Conservation (phyloP, 2,329 filamentous ascomycete species). For the Colletotrichum gloeosporioides region DNA sequence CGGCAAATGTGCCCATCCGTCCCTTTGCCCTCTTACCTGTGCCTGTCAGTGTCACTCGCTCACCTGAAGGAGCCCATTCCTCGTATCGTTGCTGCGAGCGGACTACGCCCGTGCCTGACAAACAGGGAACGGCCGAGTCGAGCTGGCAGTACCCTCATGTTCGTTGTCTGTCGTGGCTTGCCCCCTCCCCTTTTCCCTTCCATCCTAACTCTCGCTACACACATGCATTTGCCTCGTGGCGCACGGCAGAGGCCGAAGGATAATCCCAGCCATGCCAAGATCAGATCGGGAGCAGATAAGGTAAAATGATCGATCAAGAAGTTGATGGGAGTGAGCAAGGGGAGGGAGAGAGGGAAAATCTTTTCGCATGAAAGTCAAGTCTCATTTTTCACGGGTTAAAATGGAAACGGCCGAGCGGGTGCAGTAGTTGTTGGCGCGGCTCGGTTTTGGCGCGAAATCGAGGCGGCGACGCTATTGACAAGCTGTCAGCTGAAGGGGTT, state of each 20-base stretch:
- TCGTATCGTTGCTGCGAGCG: neutral
- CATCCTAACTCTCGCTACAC: neutral
- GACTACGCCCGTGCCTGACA: neutral
- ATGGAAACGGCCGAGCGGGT: neutral
- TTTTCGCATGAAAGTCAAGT: neutral
- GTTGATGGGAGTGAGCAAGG: neutral
- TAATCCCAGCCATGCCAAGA: neutral
- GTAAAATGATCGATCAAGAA: neutral
- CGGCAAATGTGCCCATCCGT: neutral
- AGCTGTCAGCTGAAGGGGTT: neutral
- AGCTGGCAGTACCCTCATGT: neutral
- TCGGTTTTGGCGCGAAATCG: neutral
- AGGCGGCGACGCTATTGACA: constrained; percentile 16
- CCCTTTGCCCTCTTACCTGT: neutral
- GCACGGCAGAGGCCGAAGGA: constrained; percentile 9
- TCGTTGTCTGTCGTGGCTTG: neutral
- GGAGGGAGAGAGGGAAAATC: neutral
- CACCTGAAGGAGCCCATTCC: neutral
- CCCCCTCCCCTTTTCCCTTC: neutral
- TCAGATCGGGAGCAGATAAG: neutral
- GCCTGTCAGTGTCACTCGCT: neutral
- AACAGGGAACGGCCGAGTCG: neutral
- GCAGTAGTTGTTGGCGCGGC: neutral
- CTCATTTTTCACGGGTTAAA: neutral
- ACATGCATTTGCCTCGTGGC: neutral